Percentiles rank a stretch among this genome's conserved stretches.
phyloP scores from a whole-genome alignment of 768 basidiomycete species.

The Mycena polygramma region DNA sequence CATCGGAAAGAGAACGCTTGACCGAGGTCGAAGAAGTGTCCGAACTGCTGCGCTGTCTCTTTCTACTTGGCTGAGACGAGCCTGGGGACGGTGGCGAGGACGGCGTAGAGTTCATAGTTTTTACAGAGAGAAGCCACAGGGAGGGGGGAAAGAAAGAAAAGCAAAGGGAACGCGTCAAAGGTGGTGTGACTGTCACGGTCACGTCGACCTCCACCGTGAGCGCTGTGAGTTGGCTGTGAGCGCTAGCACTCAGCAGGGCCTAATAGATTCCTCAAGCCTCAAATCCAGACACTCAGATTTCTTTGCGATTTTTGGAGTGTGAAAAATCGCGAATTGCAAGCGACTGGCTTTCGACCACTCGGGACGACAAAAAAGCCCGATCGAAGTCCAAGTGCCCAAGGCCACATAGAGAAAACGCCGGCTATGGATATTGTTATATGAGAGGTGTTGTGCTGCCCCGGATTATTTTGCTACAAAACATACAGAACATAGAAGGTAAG shows the following conservation, averaged over 20 bases:
- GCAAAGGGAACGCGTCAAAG: constrained; percentile 36
- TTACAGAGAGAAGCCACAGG: not conserved
- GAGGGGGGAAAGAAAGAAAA: constrained; percentile 34
- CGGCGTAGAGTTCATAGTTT: constrained; percentile 52
- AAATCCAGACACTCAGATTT: too few relatives aligned
- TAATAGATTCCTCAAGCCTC: too few relatives aligned
- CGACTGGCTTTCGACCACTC: too few relatives aligned
- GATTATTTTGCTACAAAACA: constrained; percentile 25
- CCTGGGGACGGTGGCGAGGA: constrained; percentile 55
- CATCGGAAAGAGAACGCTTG: constrained; percentile 86
- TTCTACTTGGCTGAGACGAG: constrained; percentile 61
- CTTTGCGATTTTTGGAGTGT: too few relatives aligned
- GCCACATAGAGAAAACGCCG: too few relatives aligned
- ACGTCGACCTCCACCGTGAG: not conserved
- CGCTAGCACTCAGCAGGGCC: too few relatives aligned
- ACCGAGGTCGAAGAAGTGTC: constrained; percentile 77
- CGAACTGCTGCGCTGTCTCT: constrained; percentile 81
- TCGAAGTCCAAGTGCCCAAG: too few relatives aligned
- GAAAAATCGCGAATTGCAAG: too few relatives aligned
- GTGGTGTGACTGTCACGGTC: constrained; percentile 29
- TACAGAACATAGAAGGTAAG: not conserved
- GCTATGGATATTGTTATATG: not conserved
- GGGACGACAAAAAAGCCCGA: too few relatives aligned
- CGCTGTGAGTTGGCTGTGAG: too few relatives aligned
- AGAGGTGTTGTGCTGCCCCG: constrained; percentile 3